Conservation (phyloP, 805 yeast species). For the Saccharomycopsis schoenii region DNA sequence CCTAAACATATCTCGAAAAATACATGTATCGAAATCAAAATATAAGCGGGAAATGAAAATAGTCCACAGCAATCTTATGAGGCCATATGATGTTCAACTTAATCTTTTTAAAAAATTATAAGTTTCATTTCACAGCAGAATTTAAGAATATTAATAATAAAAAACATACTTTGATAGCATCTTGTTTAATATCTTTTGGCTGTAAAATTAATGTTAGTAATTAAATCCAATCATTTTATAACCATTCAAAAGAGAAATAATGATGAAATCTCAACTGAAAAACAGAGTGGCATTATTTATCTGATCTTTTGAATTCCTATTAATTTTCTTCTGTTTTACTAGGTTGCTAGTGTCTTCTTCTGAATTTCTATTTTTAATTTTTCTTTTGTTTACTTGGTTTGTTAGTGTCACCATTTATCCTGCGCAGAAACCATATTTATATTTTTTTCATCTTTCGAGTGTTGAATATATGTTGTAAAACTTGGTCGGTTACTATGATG, state of each 20-base stretch:
- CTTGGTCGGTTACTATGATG: too few species aligned
- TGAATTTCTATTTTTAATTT: too few species aligned
- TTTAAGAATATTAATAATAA: neutral
- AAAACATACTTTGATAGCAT: conserved; percentile 75
- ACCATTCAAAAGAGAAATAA: neutral
- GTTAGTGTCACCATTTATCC: too few species aligned
- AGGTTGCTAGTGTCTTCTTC: too few species aligned
- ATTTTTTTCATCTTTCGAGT: too few species aligned
- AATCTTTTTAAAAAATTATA: neutral
- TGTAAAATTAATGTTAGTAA: conserved; percentile 18
- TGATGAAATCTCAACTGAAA: neutral
- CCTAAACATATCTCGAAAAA: neutral
- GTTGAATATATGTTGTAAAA: too few species aligned
- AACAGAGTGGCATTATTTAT: neutral
- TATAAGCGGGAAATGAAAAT: neutral
- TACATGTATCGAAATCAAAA: neutral
- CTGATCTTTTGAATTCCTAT: neutral
- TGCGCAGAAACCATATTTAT: too few species aligned
- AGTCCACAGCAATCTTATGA: neutral
- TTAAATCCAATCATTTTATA: neutral
- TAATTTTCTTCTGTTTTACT: too few species aligned
- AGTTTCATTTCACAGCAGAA: neutral
- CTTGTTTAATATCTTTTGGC: conserved; percentile 79
- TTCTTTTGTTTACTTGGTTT: too few species aligned
- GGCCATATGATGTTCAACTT: neutral